Percentiles rank a stretch among this genome's conserved stretches.
These are phyloP conservation scores for Globisporangium ultimum DNA, from an alignment of 352 stramenopile genomes.

Conservation along the genomic window DNA sequence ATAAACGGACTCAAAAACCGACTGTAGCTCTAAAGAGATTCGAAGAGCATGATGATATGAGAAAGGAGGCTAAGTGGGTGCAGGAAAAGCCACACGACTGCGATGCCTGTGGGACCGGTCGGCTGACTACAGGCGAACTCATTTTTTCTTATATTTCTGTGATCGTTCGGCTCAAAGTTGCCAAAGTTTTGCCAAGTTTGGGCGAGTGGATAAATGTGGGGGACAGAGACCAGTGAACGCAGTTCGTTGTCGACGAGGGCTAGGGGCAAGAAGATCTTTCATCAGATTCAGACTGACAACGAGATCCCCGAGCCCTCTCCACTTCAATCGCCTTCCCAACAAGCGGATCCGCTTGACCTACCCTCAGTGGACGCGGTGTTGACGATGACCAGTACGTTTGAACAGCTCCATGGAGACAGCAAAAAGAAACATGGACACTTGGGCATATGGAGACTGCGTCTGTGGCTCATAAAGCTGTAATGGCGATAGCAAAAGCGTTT, in stretches of 20 bases:
- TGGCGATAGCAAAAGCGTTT: no score
- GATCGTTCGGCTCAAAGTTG: background rate
- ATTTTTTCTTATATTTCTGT: background rate
- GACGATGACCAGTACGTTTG: no score
- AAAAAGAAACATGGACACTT: no score
- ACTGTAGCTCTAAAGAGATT: background rate
- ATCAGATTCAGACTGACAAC: conserved; percentile 2
- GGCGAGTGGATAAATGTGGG: background rate
- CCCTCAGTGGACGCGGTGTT: background rate
- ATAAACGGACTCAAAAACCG: background rate
- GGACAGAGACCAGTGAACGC: background rate
- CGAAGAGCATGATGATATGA: background rate
- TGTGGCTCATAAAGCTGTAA: no score
- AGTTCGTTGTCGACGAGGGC: background rate
- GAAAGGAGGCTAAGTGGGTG: background rate
- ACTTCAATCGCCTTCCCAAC: background rate
- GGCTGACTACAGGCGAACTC: background rate
- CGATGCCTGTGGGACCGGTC: background rate
- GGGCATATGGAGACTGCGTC: no score
- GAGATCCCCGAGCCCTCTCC: background rate
- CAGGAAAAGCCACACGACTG: background rate
- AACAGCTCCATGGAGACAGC: no score
- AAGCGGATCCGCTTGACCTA: background rate
- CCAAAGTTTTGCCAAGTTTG: background rate
- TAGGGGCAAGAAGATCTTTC: background rate